These are phyloP conservation scores for Tuber umbilicatum DNA, from an alignment of 495 filamentous ascomycete species.

Conservation along the genomic window DNA sequence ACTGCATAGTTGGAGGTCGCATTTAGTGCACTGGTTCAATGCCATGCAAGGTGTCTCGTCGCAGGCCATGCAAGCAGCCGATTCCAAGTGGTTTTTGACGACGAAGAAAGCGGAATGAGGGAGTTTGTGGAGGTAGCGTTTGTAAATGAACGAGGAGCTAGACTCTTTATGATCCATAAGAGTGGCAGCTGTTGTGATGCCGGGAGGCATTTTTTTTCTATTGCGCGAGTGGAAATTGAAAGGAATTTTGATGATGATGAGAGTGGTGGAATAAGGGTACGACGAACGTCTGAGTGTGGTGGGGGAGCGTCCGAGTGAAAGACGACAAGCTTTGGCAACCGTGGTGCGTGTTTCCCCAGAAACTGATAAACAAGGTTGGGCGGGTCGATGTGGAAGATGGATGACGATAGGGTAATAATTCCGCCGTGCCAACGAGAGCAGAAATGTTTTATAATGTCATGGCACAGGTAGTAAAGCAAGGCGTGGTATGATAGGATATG, in stretches of 20 bases:
- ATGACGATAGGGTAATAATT: background rate
- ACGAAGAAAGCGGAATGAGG: conserved; percentile 21
- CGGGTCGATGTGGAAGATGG: background rate
- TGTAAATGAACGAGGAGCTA: conserved; percentile 9
- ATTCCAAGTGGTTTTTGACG: background rate
- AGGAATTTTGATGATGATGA: background rate
- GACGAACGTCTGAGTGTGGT: background rate
- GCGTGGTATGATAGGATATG: background rate
- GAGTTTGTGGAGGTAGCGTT: conserved; percentile 24
- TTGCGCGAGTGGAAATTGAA: background rate
- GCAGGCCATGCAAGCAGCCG: conserved; percentile 23
- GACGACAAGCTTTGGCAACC: background rate
- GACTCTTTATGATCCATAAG: background rate
- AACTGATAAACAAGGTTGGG: background rate
- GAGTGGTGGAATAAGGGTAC: background rate
- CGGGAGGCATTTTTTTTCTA: background rate
- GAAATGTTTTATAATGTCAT: background rate
- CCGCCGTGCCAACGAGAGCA: background rate
- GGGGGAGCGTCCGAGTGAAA: background rate
- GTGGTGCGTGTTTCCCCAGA: background rate
- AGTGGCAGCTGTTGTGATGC: background rate
- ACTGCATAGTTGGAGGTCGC: conserved; percentile 23
- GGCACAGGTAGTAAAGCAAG: background rate
- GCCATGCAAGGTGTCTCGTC: conserved; percentile 10
- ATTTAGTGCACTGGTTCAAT: conserved; percentile 16